Base-by-base conservation (phyloP, 805 yeast genomes). In the Candida rishiriensis region DNA sequence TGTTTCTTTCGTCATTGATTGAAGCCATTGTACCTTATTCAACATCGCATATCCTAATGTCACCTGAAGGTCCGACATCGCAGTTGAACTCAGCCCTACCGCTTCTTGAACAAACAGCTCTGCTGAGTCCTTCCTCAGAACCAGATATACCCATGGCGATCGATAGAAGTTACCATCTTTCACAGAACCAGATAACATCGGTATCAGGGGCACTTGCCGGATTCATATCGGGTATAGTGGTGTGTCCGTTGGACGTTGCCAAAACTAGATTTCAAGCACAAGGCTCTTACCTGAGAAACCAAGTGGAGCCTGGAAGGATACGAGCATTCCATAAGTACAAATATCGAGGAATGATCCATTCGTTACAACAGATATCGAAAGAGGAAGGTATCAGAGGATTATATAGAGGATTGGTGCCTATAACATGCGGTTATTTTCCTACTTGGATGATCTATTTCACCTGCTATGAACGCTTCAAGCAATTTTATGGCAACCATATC, bases 381-480 rank as follows among this genome's bases (percentile, higher is more conserved):
- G 91, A 89, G 44, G 97, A 90, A 66, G 96, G 97, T 10, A 55
- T 80, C 1, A 65, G 78, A 34, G 98, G 98, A 0, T 70, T 93
- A 12, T 93, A 93, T 61, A 71, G 96, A 49, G 99, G 99, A 4
- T 67, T 93, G 18, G 84, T 84, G 2, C 98, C 99, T n/a, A 88
- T 91, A 34, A 76, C 91, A 1, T 65, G 91, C 40, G 99, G 99
- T 0, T 93, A 93, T 64, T 81, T 93, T 55, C 99, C 99, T 13
- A 88, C 97, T 0, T 93, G 99, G 99, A 89, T 89, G 73, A 86
- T 93, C 38, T 93, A 93, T 62, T 93, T 93, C 66, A 76, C 91
- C 8, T 85, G 89, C 29, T 93, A 93, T 63, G 98, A 91, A 59
- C 69, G 75, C 44, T 82, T 89, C 26, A 90, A 89, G 60, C 57